phyloP scores from a whole-genome alignment of 2,329 filamentous ascomycete species.

The Colletotrichum tropicicola region DNA sequence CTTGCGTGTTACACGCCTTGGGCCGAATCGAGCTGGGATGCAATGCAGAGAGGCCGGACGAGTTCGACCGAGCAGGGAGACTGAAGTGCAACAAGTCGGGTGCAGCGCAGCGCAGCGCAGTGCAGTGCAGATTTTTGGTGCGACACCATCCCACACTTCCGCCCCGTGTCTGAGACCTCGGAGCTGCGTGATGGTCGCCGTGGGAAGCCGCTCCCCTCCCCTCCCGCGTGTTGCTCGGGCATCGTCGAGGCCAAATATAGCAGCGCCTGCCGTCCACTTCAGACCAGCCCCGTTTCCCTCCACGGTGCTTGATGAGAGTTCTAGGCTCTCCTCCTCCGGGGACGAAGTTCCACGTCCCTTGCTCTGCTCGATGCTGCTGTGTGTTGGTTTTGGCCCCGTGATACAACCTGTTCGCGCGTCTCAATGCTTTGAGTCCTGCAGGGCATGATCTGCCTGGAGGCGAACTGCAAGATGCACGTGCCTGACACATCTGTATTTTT shows the following conservation, averaged over 20 bases:
- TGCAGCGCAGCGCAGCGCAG: too few relatives aligned
- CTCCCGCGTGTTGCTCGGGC: neutral
- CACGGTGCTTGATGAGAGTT: conserved; percentile 9
- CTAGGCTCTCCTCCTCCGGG: neutral
- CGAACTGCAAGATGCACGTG: conserved; percentile 12
- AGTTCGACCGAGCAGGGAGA: conserved; percentile 3
- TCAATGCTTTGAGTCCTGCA: conserved; percentile 1
- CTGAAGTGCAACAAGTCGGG: neutral
- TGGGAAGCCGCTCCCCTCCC: neutral
- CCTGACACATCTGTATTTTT: neutral
- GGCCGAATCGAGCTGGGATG: conserved; percentile 10
- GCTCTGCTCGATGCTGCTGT: too few relatives aligned
- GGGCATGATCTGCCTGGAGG: conserved; percentile 9
- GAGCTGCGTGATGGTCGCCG: conserved; percentile 25
- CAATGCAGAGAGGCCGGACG: conserved; percentile 19
- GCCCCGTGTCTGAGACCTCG: conserved; percentile 27
- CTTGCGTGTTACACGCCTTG: conserved; percentile 2
- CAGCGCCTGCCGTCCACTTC: conserved; percentile 14
- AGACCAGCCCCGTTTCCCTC: conserved; percentile 5
- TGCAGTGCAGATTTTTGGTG: conserved; percentile 10
- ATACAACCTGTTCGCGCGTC: conserved; percentile 3
- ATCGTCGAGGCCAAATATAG: conserved; percentile 22
- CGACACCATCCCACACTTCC: conserved; percentile 18
- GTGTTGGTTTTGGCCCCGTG: neutral
- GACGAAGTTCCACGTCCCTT: too few relatives aligned